Base-by-base conservation (phyloP, 495 filamentous ascomycete genomes). In the Hypoxylon trugodes region DNA sequence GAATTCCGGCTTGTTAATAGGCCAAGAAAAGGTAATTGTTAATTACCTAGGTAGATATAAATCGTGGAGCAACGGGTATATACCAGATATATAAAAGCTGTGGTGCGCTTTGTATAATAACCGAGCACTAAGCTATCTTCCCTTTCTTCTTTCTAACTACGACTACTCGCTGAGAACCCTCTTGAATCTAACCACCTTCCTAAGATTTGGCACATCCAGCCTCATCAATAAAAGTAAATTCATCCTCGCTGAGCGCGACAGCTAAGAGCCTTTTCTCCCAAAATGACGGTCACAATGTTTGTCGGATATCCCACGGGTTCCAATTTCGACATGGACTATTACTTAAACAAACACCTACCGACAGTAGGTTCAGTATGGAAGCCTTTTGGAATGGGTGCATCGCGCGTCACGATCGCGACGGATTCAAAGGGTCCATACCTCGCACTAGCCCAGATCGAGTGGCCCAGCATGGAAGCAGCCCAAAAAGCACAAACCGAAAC, bases 241-340 rank as follows among this genome's bases (percentile, higher is more conserved):
- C n/a, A n/a, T n/a, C n/a, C n/a, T n/a, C n/a, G n/a, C n/a, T n/a
- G n/a, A n/a, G n/a, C n/a, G n/a, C n/a, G n/a, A n/a, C n/a, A n/a
- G n/a, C n/a, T n/a, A n/a, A n/a, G n/a, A n/a, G n/a, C n/a, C n/a
- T n/a, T n/a, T n/a, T n/a, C n/a, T n/a, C 9, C n/a, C 30, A 62
- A 48, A 0, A 67, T 67, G 64, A 32, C 58, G 4, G 22, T 58
- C 15, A 61, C 51, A 3, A 56, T 67, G 57, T 50, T 61, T 32
- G 49, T 61, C 47, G 57, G 45, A 6, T 67, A 67, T 32, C 57
- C 53, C 26, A 61, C 53, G 24, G 51, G 32, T 16, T 42, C 46
- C 24, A 46, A 49, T 9, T 53, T 67, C 52, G 32, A 67, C 28
- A 16, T 30, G 22, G 52, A 52, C 13, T 67, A 67, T 37, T 67